phyloP scores from a whole-genome alignment of 2,329 filamentous ascomycete species.

The Penicillium sp. region DNA sequence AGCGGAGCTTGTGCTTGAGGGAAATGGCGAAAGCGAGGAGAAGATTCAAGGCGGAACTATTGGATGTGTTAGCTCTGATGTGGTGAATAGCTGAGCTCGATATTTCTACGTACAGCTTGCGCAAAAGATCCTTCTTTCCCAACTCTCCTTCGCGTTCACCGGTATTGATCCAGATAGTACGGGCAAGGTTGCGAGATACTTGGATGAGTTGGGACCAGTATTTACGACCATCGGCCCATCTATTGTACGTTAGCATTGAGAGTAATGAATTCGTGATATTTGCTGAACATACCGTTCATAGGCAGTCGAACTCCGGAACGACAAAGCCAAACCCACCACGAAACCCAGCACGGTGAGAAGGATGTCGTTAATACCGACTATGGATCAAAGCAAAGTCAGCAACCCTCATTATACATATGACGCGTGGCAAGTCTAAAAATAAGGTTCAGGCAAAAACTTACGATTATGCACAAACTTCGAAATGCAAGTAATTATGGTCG shows the following conservation, averaged over 20 bases:
- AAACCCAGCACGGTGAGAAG: conserved; percentile 78
- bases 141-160: conserved; percentile 58
- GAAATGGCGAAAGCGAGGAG: conserved; percentile 73
- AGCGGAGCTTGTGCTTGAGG: conserved; percentile 79
- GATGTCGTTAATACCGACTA: conserved; percentile 62
- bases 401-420: neutral
- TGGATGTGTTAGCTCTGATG: conserved; percentile 11
- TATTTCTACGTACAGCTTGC: conserved; percentile 56
- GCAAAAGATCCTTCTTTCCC: conserved; percentile 67
- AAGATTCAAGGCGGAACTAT: conserved; percentile 68
- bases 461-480: conserved; percentile 46
- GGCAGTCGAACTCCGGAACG: conserved; percentile 73
- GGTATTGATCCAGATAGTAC: conserved; percentile 81
- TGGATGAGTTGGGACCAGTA: conserved; percentile 61
- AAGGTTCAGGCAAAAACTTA: conserved; percentile 19
- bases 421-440: no score
- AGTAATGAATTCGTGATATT: neutral
- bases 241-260: conserved; percentile 4
- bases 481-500: conserved; percentile 63
- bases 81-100: neutral
- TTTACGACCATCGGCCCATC: conserved; percentile 63
- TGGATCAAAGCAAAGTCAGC: neutral
- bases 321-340: conserved; percentile 73
- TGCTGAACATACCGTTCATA: conserved; percentile 60
- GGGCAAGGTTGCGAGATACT: conserved; percentile 59